Base-by-base conservation (phyloP, 805 yeast genomes). In the Wickerhamomyces bisporus region DNA sequence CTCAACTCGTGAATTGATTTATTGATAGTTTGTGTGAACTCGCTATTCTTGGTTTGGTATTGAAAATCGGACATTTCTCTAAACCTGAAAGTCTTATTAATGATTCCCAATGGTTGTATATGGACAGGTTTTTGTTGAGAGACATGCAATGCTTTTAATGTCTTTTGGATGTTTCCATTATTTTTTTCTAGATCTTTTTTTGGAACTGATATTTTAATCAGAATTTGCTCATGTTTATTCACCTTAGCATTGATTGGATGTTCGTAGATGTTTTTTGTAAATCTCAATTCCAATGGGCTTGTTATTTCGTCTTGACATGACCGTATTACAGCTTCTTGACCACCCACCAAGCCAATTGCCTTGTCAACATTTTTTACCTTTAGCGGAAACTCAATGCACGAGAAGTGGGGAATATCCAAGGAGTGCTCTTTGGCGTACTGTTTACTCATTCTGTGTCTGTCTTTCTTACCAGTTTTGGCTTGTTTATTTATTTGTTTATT, bases 31-130 rank as follows among this genome's bases (percentile, higher is more conserved):
- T 58, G 45, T 1, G 73, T 68, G 43, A 79, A 73, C 2, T 64
- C 56, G 12, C 82, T 80, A 48, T 75, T 71, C 35, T 71, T 72
- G 11, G 87, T 74, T 24, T 75, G 65, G 45, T 75, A 73, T 57
- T 93, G 98, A 58, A 87, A 91, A 60, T 89, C 98, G 0, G 91
- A 80, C 71, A 88, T 75, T 46, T 85, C 86, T 48, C 96, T 73
- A 58, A 91, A 91, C 45, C 83, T 73, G 52, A 79, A 81, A 14
- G 81, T 81, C 41, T 77, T 72, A 49, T 78, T 77, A 15, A 87
- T 67, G 15, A 86, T 71, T 0, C 81, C 88, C 5, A 75, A 70
- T 0, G 95, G 91, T 32, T 68, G 67, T 2, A 75, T 69, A 18
- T 60, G 61, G 35, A 71, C 67, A 4, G 62, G 48, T 11, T 59